Conservation (phyloP, 192 early-diverging fungal genomes). For the Coemansia sp. region DNA sequence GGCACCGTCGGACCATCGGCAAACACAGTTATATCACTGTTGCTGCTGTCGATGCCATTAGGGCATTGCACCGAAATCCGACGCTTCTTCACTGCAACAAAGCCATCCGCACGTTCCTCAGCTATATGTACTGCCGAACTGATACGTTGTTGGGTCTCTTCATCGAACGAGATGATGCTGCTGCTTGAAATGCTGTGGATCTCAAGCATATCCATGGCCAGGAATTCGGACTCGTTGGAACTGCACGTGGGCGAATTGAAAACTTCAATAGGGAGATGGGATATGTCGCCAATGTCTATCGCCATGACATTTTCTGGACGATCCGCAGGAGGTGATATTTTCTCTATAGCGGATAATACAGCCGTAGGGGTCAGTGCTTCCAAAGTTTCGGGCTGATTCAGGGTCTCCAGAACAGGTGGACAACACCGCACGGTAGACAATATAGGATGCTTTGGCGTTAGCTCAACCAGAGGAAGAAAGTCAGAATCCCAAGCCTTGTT, state of each 20-base stretch:
- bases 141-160: not conserved
- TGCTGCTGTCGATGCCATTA: not conserved
- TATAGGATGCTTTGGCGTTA: conserved; percentile 5
- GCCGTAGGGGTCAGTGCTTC: not conserved
- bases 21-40: not conserved
- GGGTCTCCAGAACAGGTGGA: not conserved
- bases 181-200: conserved; percentile 1
- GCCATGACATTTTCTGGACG: not conserved
- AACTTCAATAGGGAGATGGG: not conserved
- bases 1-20: not conserved
- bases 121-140: not conserved
- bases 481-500: conserved; percentile 18
- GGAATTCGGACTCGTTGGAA: not conserved
- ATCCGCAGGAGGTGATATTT: not conserved
- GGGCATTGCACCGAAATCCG: not conserved
- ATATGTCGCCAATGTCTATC: not conserved
- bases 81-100: not conserved
- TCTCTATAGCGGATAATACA: not conserved
- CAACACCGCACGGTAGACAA: conserved; percentile 9
- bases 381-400: not conserved
- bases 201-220: not conserved
- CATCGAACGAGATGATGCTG: not conserved
- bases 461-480: conserved; percentile 17
- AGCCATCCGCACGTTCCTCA: not conserved
- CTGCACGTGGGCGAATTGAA: no score